Evolutionary conservation across 805 yeast species (phyloP).

Genomic region (Lachancea meyersii): DNA sequence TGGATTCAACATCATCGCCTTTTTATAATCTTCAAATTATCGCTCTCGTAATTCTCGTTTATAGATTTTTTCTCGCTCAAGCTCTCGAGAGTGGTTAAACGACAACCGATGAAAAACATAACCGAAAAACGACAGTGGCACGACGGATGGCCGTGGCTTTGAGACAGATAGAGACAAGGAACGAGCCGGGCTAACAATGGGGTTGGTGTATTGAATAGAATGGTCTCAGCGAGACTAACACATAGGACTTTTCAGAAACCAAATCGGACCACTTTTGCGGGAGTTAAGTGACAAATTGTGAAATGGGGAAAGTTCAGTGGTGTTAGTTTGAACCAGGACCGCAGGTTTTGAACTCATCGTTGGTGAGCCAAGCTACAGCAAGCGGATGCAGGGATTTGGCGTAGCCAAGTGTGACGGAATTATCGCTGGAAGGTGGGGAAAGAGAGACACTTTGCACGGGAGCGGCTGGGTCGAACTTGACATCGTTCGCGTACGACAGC

Average conservation of each 20-base stretch:
- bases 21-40: not conserved
- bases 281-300: not conserved
- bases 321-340: not conserved
- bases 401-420: slow-evolving; percentile 18
- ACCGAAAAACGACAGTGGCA: not conserved
- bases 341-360: slow-evolving; percentile 31
- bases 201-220: not conserved
- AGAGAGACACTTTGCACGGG: not conserved
- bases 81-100: not conserved
- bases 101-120: slow-evolving; percentile 1
- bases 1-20: not conserved
- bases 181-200: not conserved
- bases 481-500: slow-evolving; percentile 31
- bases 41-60: not conserved
- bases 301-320: too few species aligned
- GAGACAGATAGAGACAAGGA: not conserved
- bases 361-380: slow-evolving; percentile 59
- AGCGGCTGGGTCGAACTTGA: slow-evolving; percentile 22
- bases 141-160: not conserved
- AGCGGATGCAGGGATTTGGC: slow-evolving; percentile 62
- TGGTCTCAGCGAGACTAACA: not conserved
- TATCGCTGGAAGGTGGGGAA: slow-evolving; percentile 10
- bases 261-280: not conserved
- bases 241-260: not conserved
- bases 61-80: not conserved